Base-by-base conservation (phyloP, 768 basidiomycete genomes). In the Amyloporia xantha region DNA sequence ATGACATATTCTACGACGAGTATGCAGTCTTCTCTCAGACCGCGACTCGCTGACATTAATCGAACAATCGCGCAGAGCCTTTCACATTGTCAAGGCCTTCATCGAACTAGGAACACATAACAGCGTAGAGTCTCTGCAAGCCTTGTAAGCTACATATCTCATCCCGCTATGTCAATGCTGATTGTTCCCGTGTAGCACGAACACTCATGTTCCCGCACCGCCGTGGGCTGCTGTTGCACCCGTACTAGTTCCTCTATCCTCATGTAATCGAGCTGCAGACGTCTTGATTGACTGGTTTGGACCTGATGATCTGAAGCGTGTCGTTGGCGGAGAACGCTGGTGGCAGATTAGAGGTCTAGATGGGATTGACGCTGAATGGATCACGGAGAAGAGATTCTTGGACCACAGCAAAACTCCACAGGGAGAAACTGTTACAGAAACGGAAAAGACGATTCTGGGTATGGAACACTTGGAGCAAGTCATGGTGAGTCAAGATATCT, bases 321-420 rank as follows among this genome's bases (percentile, higher is more conserved):
- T 86, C 12, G 82, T 86, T 9, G 89, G 89, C 23, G 89, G 87
- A 2, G 78, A 79, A 49, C 72, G 81, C 48, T 91, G 87, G 89
- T 90, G 87, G 89, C 86, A 89, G 65, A 80, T 88, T 26, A 74
- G 86, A 35, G 82, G 83, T 5, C 66, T 86, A 25, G 74, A 78
- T 47, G 86, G 86, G 2, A 67, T 87, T 1, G 84, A 87, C 51
- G 78, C 68, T 2, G 79, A 81, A 59, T 81, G 79, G 79, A 69
- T 81, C 24, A 74, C 78, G 1, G 72, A 79, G 56, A 73, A 72
- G 53, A 69, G 74, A 30, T 73, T 72, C 50, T 55, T 81, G 12
- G 24, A 53, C 44, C 30, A 51, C 41, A 53, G 60, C 17, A 52
- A 56, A 27, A 37, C 53, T 6, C 62, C 67, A 21, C 55, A 59